Percentiles rank a stretch among this genome's conserved stretches.
Evolutionary conservation across 768 basidiomycete genomes (phyloP).

Genomic region (Gymnopilus dilepis): DNA sequence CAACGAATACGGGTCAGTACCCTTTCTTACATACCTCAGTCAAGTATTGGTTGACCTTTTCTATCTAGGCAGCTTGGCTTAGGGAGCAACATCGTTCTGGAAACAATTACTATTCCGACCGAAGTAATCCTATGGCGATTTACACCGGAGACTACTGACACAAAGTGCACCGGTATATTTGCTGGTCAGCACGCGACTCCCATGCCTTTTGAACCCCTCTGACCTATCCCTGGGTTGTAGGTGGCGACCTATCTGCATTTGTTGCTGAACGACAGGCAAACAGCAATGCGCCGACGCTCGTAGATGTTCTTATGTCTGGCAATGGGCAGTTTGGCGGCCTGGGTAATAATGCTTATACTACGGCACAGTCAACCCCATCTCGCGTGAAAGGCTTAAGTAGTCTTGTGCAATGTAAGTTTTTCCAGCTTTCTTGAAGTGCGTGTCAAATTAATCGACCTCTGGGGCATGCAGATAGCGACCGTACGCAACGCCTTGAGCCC

Average conservation of each 20-base stretch:
- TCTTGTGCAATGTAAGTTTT: constrained; percentile 79
- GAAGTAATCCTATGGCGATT: constrained; percentile 78
- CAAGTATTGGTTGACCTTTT: constrained; percentile 10
- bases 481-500: constrained; percentile 59
- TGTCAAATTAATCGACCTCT: constrained; percentile 7
- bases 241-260: constrained; percentile 81
- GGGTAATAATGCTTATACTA: constrained; percentile 71
- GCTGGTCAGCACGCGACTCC: constrained; percentile 52
- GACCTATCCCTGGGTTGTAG: constrained; percentile 37
- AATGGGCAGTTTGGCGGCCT: constrained; percentile 86
- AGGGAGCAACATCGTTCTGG: constrained; percentile 63
- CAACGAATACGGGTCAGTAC: constrained; percentile 78
- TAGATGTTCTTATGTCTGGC: constrained; percentile 73
- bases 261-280: constrained; percentile 58
- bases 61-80: constrained; percentile 79
- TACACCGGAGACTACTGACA: constrained; percentile 51
- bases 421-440: constrained; percentile 1
- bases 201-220: not conserved
- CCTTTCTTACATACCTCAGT: not conserved
- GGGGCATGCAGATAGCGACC: constrained; percentile 69
- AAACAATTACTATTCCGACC: constrained; percentile 80
- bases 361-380: constrained; percentile 69
- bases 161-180: constrained; percentile 66
- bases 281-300: constrained; percentile 28
- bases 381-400: constrained; percentile 84